Evolutionary conservation across 108 stramenopile species (phyloP).

Genomic region (Skeletonema potamos): DNA sequence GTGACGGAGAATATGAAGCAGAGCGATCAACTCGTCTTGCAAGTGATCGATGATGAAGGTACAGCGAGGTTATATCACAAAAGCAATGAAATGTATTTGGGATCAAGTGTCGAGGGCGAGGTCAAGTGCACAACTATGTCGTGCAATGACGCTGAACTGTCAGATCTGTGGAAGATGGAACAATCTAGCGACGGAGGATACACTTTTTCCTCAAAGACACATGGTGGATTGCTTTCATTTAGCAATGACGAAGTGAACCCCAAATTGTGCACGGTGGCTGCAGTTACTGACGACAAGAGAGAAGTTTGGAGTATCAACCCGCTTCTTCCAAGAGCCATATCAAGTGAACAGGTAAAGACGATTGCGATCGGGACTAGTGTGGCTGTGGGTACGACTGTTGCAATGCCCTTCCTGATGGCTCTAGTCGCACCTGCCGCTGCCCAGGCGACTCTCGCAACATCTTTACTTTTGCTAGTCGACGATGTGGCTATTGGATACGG

Average conservation of each 20-base stretch:
- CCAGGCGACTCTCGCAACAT: slow-evolving; percentile 35
- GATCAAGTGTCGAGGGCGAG: slow-evolving; percentile 10
- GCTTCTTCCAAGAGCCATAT: slow-evolving; percentile 47
- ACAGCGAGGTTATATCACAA: slow-evolving; percentile 15
- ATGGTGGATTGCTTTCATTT: slow-evolving; percentile 19
- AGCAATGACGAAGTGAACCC: slow-evolving; percentile 7
- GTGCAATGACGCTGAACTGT: background rate
- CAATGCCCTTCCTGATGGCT: slow-evolving; percentile 58
- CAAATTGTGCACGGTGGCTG: slow-evolving; percentile 2
- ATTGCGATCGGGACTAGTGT: slow-evolving; percentile 49
- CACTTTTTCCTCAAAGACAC: slow-evolving; percentile 18
- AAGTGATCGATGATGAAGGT: slow-evolving; percentile 9
- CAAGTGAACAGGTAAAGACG: slow-evolving; percentile 45
- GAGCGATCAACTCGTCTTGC: slow-evolving; percentile 31
- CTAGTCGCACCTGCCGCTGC: slow-evolving; percentile 36
- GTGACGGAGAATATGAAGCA: slow-evolving; percentile 45
- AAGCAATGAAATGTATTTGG: slow-evolving; percentile 11
- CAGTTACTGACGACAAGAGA: slow-evolving; percentile 6
- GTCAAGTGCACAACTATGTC: slow-evolving; percentile 1
- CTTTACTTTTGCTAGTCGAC: no score
- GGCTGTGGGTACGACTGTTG: slow-evolving; percentile 53
- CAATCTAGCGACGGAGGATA: slow-evolving; percentile 19
- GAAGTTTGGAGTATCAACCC: slow-evolving; percentile 50
- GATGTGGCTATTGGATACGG: no score
- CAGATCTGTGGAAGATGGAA: slow-evolving; percentile 36